Percentiles rank a stretch among this genome's conserved stretches.
Conservation (phyloP, 441 rosid genomes). For the Biscutella laevigata region DNA sequence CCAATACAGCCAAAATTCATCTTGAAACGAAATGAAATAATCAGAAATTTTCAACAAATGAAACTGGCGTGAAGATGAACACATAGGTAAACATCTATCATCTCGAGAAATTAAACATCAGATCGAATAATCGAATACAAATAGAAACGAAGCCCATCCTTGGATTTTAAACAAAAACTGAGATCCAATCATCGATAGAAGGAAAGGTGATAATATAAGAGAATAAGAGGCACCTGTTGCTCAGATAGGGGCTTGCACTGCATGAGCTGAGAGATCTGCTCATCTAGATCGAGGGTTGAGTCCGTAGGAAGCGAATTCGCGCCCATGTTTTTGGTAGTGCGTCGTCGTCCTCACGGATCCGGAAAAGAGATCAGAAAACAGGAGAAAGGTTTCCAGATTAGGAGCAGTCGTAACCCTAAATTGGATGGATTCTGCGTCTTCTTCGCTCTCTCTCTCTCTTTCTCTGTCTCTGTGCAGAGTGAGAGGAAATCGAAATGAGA, state of each 20-base stretch:
- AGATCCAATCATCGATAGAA: slow-evolving; percentile 14
- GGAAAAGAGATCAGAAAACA: slow-evolving; percentile 17
- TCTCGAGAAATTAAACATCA: background rate
- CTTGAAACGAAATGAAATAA: background rate
- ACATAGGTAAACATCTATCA: slow-evolving; percentile 2
- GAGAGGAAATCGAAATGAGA: slow-evolving; percentile 24
- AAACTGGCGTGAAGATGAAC: background rate
- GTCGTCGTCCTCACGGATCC: slow-evolving; percentile 29
- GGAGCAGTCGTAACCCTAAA: slow-evolving; percentile 37
- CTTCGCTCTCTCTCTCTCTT: no score
- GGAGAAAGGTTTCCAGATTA: slow-evolving; percentile 25
- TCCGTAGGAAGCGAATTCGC: slow-evolving; percentile 38
- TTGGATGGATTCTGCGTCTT: slow-evolving; percentile 26
- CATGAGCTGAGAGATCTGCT: slow-evolving; percentile 72
- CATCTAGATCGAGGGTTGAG: slow-evolving; percentile 43
- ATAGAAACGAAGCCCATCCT: background rate
- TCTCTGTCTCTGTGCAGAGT: slow-evolving; percentile 22
- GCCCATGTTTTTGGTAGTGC: slow-evolving; percentile 29
- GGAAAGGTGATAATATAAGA: background rate
- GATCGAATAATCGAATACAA: background rate
- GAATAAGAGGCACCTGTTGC: slow-evolving; percentile 36
- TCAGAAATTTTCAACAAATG: background rate
- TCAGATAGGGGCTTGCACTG: slow-evolving; percentile 74
- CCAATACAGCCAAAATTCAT: background rate
- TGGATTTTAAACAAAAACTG: background rate